Evolutionary conservation across 2,329 filamentous ascomycete genomes (phyloP), one percentile per base, ranked within the genome.

Genomic region (Dothiorella sarmentorum): DNA sequence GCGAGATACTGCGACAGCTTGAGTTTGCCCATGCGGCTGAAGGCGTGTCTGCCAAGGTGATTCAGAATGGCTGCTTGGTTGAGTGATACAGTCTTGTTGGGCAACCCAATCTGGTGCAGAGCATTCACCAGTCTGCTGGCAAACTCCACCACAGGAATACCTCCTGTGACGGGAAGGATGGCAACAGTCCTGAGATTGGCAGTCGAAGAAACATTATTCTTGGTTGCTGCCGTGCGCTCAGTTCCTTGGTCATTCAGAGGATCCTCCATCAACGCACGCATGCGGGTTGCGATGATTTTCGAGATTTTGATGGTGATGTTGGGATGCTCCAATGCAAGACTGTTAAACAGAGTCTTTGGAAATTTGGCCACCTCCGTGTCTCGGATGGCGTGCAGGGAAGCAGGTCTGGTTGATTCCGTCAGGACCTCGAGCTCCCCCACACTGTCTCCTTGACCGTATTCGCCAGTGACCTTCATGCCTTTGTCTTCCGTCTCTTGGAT

Each of bases 221-320:
- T 80, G 20, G 76, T 75, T 11, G 82, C 81, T n/a, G 77, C 76
- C 4, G 81, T 78, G 44, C 77, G 77, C 55, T 93, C 88, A 60
- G 85, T 85, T 7, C 82, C 80, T 56, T 85, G 80, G 37, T 87
- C 82, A 33, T 85, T 82, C 15, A 90, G 76, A 1, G 91, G 89
- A 66, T 92, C 88, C 65, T 97, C 91, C 18, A 97, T 85, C 37
- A 97, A 76, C 40, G 90, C 84, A 61, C 93, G 83, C 94, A 99
- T 97, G 3, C 94, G 86, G 33, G 92, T 91, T 0, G 94, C 94
- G 67, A 99, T 97, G 65, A 99, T 94, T 73, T 97, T 99, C 1
- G 94, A 97, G 26, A 99, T 96, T 73, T 97, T 97, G 72, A 99
- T 97, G 0, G 94, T 97, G 68, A 99, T 99, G 42, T 91, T 95